phyloP scores from a whole-genome alignment of 2,329 filamentous ascomycete genomes.

The Aspergillus sp. region DNA sequence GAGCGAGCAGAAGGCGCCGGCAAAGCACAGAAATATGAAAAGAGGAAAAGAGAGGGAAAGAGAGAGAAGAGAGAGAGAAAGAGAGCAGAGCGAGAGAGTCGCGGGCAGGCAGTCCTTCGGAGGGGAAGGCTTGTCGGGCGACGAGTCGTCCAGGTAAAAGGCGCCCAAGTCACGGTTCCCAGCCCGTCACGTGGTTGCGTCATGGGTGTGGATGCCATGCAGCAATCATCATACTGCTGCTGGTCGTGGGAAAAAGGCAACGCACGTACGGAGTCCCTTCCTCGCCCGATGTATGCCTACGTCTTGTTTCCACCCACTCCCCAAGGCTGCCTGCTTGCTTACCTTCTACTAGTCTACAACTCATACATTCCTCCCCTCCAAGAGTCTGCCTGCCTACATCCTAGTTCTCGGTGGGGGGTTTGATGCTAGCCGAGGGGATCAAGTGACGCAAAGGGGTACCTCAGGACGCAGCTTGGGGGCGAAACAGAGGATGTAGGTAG shows the following conservation, averaged over 20 bases:
- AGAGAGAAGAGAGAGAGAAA: slow-evolving; percentile 8
- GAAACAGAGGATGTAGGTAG: background rate
- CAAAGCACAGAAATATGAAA: slow-evolving; percentile 10
- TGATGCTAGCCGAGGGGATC: background rate
- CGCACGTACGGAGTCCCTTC: background rate
- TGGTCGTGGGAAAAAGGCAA: background rate
- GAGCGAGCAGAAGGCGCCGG: slow-evolving; percentile 13
- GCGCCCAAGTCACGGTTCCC: slow-evolving; percentile 27
- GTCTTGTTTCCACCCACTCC: background rate
- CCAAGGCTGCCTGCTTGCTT: background rate
- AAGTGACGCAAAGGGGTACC: background rate
- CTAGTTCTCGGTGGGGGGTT: background rate
- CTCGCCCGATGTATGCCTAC: background rate
- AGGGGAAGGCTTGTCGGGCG: slow-evolving; percentile 25
- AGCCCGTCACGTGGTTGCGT: slow-evolving; percentile 39
- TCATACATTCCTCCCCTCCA: background rate
- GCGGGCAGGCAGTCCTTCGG: slow-evolving; percentile 9
- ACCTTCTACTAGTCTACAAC: background rate
- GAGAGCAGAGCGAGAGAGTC: slow-evolving; percentile 9
- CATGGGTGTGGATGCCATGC: slow-evolving; percentile 33
- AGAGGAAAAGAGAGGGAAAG: slow-evolving; percentile 13
- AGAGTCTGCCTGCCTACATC: background rate
- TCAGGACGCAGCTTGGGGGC: background rate
- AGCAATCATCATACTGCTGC: slow-evolving; percentile 16
- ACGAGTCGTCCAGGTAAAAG: slow-evolving; percentile 21